Evolutionary conservation across 1,139 yeast species (phyloP).

Genomic region (Saccharomyces hybrid): DNA sequence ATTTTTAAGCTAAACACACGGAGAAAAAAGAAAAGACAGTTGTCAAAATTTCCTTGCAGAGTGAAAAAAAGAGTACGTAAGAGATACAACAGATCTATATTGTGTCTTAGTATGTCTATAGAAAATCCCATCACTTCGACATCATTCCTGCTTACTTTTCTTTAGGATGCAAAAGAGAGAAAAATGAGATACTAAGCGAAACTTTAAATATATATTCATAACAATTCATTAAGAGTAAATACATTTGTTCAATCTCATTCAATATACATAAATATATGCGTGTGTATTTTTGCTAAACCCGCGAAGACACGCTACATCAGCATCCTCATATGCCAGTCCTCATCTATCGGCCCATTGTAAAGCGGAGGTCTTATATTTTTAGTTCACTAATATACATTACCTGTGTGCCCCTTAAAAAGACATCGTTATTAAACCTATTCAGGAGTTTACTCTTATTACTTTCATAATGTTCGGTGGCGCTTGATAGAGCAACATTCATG

Average conservation of each 20-base stretch:
- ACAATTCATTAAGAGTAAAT: background rate
- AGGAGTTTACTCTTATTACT: slow-evolving; percentile 44
- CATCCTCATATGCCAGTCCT: background rate
- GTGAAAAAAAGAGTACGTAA: background rate
- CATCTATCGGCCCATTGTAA: background rate
- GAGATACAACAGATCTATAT: background rate
- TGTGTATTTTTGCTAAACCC: background rate
- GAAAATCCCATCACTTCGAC: background rate
- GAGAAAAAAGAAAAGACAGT: background rate
- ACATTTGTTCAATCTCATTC: background rate
- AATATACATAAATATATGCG: background rate
- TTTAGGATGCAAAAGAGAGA: background rate
- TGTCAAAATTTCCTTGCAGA: background rate
- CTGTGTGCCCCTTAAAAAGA: slow-evolving; percentile 89
- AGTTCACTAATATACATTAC: slow-evolving; percentile 48
- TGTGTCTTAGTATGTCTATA: background rate
- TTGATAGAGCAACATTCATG: slow-evolving; percentile 87
- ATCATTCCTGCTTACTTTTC: background rate
- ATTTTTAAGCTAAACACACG: background rate
- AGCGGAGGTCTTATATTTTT: background rate
- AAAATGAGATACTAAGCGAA: background rate
- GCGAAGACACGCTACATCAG: background rate
- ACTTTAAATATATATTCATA: background rate
- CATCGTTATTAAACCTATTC: slow-evolving; percentile 69
- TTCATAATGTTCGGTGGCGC: slow-evolving; percentile 52